These are phyloP conservation scores for Aspergillus ibericus DNA, from an alignment of 2,329 filamentous ascomycete species.

Conservation along the genomic window DNA sequence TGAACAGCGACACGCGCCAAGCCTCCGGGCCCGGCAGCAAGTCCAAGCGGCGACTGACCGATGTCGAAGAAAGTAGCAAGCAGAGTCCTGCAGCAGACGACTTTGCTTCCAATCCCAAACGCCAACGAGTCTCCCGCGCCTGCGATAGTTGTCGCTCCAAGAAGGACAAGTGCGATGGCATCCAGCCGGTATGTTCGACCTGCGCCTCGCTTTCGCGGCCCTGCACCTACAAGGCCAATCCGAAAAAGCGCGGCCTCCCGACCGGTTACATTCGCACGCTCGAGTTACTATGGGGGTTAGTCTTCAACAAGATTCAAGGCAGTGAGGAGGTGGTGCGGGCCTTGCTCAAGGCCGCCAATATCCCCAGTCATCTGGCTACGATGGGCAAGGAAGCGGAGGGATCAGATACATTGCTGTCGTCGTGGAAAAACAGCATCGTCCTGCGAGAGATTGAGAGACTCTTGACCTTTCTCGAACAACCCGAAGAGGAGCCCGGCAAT, in stretches of 20 bases:
- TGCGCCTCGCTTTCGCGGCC: constrained; percentile 63
- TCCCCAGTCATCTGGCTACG: constrained; percentile 34
- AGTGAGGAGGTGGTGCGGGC: constrained; percentile 59
- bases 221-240: constrained; percentile 71
- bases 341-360: constrained; percentile 52
- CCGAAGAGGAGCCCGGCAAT: constrained; percentile 38
- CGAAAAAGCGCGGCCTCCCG: constrained; percentile 75
- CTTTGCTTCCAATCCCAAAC: constrained; percentile 48
- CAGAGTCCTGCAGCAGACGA: constrained; percentile 28
- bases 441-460: constrained; percentile 64
- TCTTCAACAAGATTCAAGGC: constrained; percentile 63
- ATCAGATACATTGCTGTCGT: constrained; percentile 59
- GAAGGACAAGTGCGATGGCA: constrained; percentile 72
- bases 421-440: constrained; percentile 64
- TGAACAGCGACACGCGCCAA: constrained; percentile 36
- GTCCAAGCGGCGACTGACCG: constrained; percentile 33
- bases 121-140: constrained; percentile 66
- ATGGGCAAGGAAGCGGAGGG: constrained; percentile 46
- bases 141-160: constrained; percentile 68
- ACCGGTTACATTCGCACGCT: constrained; percentile 77
- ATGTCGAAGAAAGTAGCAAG: constrained; percentile 32
- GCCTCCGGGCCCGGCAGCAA: constrained; percentile 29
- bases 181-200: constrained; percentile 65
- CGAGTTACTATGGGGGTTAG: constrained; percentile 66
- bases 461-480: constrained; percentile 48